Percentiles rank a stretch among this genome's conserved stretches.
These are phyloP conservation scores for Lagerstroemia speciosa DNA, from an alignment of 345 rosid species.

Conservation along the genomic window DNA sequence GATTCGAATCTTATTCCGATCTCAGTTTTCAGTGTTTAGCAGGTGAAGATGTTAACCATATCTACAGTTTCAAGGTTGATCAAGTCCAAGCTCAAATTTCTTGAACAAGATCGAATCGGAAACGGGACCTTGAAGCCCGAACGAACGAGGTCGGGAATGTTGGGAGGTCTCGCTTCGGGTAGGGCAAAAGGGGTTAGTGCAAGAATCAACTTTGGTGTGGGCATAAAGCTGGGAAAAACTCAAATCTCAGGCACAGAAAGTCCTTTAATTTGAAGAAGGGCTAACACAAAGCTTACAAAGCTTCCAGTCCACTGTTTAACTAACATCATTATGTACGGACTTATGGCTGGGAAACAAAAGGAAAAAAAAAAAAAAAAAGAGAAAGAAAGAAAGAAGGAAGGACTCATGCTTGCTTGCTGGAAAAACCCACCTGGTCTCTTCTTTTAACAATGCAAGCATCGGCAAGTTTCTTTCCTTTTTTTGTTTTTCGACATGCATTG, in stretches of 20 bases:
- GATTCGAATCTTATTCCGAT: not conserved
- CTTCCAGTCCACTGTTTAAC: not conserved
- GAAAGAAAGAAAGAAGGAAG: no score
- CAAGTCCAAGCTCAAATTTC: not conserved
- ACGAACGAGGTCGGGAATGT: not conserved
- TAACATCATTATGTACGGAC: not conserved
- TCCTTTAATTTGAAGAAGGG: constrained; percentile 17
- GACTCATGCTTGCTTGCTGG: not conserved
- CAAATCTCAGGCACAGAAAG: constrained; percentile 6
- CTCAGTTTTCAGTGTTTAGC: not conserved
- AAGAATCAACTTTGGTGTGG: constrained; percentile 11
- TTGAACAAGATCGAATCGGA: not conserved
- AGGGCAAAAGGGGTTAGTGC: constrained; percentile 1
- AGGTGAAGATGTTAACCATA: not conserved
- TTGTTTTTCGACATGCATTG: no score
- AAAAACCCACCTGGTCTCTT: constrained; percentile 10
- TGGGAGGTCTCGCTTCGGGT: not conserved
- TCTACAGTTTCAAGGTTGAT: not conserved
- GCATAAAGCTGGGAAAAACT: constrained; percentile 1
- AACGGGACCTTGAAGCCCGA: not conserved
- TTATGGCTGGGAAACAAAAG: not conserved
- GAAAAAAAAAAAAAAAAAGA: no score
- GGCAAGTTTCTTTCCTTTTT: constrained; percentile 21
- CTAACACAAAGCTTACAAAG: not conserved
- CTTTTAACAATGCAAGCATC: constrained; percentile 3